These are phyloP conservation scores for Beta lomatogona DNA, from an alignment of 179 eudicot species.

Conservation along the genomic window DNA sequence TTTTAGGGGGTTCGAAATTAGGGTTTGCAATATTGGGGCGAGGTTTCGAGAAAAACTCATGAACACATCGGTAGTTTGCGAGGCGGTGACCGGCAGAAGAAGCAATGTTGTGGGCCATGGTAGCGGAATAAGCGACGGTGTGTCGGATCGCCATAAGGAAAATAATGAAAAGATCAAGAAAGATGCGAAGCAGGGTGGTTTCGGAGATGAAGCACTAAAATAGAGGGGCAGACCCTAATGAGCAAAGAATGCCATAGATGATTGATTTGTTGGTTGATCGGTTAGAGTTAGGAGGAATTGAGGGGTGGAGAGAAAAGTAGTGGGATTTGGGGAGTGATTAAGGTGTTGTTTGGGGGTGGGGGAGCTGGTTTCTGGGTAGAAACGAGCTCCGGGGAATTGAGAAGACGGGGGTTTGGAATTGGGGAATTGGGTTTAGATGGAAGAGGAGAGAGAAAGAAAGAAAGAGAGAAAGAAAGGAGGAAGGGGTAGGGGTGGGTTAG, in stretches of 20 bases:
- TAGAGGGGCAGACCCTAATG: background rate
- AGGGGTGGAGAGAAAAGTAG: background rate
- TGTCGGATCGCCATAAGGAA: constrained; percentile 61
- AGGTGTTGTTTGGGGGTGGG: background rate
- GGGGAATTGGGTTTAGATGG: background rate
- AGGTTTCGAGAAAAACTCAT: constrained; percentile 44
- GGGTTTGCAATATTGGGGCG: constrained; percentile 39
- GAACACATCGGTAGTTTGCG: constrained; percentile 37
- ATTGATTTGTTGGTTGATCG: background rate
- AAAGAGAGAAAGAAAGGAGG: background rate
- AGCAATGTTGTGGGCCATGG: constrained; percentile 57
- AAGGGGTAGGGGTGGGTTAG: background rate
- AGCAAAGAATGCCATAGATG: constrained; percentile 6
- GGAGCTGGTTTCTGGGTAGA: constrained; percentile 2
- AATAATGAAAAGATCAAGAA: background rate
- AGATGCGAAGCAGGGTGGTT: background rate
- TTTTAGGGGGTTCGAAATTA: constrained; percentile 31
- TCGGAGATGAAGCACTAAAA: background rate
- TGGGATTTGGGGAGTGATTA: background rate
- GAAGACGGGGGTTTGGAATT: background rate
- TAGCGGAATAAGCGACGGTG: constrained; percentile 62
- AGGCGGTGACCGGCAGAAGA: constrained; percentile 44
- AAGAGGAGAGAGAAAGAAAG: background rate
- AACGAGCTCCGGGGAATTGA: background rate
- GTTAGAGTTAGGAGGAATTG: constrained; percentile 22